Evolutionary conservation across 352 stramenopile species (phyloP).

Genomic region (Pythium diclinum): DNA sequence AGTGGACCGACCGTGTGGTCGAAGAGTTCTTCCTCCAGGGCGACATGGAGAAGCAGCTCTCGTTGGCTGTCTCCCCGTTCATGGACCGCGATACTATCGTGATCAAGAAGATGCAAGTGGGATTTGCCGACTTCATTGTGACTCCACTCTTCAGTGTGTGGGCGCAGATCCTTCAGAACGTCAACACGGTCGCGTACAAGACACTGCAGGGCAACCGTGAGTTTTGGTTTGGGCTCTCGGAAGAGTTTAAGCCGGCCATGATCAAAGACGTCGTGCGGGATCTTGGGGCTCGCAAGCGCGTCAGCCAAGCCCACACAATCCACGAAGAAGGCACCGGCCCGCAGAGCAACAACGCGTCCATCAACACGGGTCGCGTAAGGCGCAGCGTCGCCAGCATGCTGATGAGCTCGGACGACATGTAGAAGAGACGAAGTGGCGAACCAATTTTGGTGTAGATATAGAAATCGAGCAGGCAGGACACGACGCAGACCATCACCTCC

Average conservation of each 20-base stretch:
- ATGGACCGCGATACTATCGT: conserved; percentile 92
- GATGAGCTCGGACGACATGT: conserved; percentile 47
- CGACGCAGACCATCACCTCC: neutral
- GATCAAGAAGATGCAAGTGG: conserved; percentile 92
- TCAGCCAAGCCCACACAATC: conserved; percentile 25
- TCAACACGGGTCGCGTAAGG: conserved; percentile 33
- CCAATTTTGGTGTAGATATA: conserved; percentile 25
- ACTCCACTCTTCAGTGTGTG: conserved; percentile 83
- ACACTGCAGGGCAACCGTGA: conserved; percentile 74
- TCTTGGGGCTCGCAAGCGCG: conserved; percentile 37
- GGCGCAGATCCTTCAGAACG: conserved; percentile 72
- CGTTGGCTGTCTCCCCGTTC: conserved; percentile 88
- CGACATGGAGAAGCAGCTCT: conserved; percentile 92
- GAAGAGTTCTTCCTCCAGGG: conserved; percentile 96
- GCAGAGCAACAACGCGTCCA: conserved; percentile 11
- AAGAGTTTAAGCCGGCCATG: conserved; percentile 85
- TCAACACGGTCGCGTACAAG: conserved; percentile 67
- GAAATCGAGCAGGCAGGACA: neutral
- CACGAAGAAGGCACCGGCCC: conserved; percentile 5
- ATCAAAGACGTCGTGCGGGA: conserved; percentile 78
- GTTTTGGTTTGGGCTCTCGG: conserved; percentile 73
- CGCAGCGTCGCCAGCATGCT: conserved; percentile 45
- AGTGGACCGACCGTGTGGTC: conserved; percentile 92
- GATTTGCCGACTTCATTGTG: conserved; percentile 95
- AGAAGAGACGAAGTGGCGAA: neutral